These are phyloP conservation scores for Scheffersomyces ergatensis DNA, from an alignment of 805 yeast species.

Conservation along the genomic window DNA sequence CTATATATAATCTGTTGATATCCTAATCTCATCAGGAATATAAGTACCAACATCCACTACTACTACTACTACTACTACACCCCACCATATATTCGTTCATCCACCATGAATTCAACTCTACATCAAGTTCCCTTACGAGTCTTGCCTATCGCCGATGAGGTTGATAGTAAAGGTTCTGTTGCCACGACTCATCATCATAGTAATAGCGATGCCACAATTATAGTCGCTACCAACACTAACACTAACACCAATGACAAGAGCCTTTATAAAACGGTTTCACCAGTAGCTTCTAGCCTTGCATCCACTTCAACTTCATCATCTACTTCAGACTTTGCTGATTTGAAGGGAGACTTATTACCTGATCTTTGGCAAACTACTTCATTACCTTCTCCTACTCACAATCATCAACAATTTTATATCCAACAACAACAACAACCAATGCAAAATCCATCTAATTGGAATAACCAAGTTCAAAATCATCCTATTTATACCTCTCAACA, in stretches of 20 bases:
- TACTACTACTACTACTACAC: background rate
- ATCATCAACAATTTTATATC: background rate
- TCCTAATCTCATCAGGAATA: too few relatives aligned
- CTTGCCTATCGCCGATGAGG: background rate
- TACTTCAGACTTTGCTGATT: slow-evolving; percentile 10
- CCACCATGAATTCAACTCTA: background rate
- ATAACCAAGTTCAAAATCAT: background rate
- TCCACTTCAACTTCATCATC: slow-evolving; percentile 7
- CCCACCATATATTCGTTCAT: too few relatives aligned
- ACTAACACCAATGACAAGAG: background rate
- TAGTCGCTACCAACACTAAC: too few relatives aligned
- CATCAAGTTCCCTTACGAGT: background rate
- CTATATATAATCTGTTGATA: too few relatives aligned
- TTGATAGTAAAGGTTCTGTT: background rate
- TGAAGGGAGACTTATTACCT: slow-evolving; percentile 13
- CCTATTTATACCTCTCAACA: background rate
- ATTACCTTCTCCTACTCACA: slow-evolving; percentile 2
- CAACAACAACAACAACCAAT: slow-evolving; percentile 1
- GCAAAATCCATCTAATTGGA: background rate
- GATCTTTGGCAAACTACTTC: slow-evolving; percentile 17
- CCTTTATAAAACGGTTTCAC: slow-evolving; percentile 2
- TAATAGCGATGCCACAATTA: too few relatives aligned
- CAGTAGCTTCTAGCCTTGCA: slow-evolving; percentile 4
- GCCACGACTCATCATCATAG: background rate
- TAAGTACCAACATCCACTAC: too few relatives aligned